phyloP scores from a whole-genome alignment of 2,329 filamentous ascomycete species.

The Ilyonectria mors-panacis region DNA sequence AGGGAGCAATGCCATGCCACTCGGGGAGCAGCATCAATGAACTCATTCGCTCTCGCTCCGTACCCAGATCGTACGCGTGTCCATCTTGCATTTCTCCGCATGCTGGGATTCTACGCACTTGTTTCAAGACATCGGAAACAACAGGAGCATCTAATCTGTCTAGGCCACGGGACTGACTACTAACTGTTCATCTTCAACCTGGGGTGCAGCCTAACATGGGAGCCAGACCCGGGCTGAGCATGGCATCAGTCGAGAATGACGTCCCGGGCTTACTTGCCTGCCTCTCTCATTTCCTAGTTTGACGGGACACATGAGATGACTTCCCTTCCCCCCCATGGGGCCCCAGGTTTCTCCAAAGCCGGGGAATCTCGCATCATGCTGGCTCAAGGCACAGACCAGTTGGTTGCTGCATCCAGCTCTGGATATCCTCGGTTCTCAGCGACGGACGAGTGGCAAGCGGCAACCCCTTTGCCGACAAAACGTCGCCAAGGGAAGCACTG shows the following conservation, averaged over 20 bases:
- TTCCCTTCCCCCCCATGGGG: conserved; percentile 16
- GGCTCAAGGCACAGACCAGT: neutral
- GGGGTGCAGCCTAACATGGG: neutral
- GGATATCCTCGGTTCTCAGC: conserved; percentile 21
- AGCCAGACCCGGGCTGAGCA: conserved; percentile 6
- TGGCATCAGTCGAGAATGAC: conserved; percentile 23
- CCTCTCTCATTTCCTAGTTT: neutral
- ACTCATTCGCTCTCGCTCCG: neutral
- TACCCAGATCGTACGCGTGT: neutral
- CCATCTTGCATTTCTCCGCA: neutral
- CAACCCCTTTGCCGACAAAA: conserved; percentile 5
- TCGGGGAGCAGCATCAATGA: neutral
- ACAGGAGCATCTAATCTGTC: neutral
- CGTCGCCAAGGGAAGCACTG: conserved; percentile 8
- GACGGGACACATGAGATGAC: neutral
- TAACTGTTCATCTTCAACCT: neutral
- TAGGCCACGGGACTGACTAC: neutral
- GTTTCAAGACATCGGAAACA: neutral
- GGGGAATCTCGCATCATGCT: conserved; percentile 15
- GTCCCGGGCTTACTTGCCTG: conserved; percentile 9
- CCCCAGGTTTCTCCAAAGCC: conserved; percentile 14
- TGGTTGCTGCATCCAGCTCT: neutral
- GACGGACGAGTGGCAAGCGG: conserved; percentile 25
- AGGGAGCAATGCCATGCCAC: neutral
- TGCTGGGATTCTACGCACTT: too few species aligned